Evolutionary conservation across 805 yeast species (phyloP), one percentile per base, ranked within the genome.

Genomic region (Sugiyamaella floridensis): DNA sequence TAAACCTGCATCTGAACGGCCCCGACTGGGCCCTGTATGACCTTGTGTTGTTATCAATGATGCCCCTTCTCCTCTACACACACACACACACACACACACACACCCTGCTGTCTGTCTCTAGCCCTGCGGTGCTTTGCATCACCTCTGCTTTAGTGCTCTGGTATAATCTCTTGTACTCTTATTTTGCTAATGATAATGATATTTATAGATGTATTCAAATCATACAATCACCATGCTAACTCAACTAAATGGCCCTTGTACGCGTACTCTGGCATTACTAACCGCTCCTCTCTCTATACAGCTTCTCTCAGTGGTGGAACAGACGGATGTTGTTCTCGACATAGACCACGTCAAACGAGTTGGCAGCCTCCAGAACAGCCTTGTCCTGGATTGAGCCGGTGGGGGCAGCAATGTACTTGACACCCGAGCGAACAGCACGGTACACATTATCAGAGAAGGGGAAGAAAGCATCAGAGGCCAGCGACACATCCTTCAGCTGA

Each of bases 381-480:
- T 86, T 84, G 74, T 93, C 99, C 89, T 89, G 92, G 58, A 93
- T 97, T 18, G 97, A 89, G 54, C 99, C 99, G 48, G 95, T 81
- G 54, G 99, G 96, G 49, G 99, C 99, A 65, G 96, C 95, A 68
- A 93, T 79, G 75, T 76, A 93, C 72, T 88, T 89, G 63, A 90
- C 99, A 70, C 99, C 99, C 16, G 95, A 85, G 77, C 87, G 83
- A 49, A 83, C 97, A 59, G 98, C 98, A 72, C 99, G 83, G 82
- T 92, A 89, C 62, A 93, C 96, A 68, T 93, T 93, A 73, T 93
- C 99, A 60, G 98, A 93, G 93, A 93, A 93, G 74, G 99, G 99
- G 95, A 93, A 93, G 82, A 93, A 93, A 28, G 99, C 99, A 70
- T 93, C 99, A 2, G 97, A 89, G 15, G 97, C 85, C 63, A 90